Evolutionary conservation across 1,284 basidiomycete species (phyloP).

Genomic region (Coniferiporia weirii): DNA sequence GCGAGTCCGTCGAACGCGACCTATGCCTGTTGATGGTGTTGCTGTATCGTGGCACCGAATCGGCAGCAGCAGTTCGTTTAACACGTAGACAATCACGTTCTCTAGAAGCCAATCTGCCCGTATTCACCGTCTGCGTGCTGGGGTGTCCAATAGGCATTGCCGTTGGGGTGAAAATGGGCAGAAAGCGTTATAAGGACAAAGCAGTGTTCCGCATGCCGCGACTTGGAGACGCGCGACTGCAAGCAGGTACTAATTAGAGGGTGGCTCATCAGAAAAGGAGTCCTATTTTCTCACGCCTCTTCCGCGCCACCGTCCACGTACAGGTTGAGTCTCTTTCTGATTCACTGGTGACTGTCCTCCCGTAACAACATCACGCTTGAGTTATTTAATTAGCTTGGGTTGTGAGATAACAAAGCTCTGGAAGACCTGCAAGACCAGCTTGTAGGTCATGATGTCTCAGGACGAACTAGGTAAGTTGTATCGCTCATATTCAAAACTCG

Average conservation of each 20-base stretch:
- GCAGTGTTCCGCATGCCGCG: too few relatives aligned
- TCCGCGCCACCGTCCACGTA: too few relatives aligned
- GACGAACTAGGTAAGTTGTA: slow-evolving; percentile 10
- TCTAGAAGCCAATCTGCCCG: background rate
- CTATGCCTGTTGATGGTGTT: background rate
- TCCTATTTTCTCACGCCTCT: too few relatives aligned
- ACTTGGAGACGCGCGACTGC: too few relatives aligned
- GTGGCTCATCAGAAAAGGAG: too few relatives aligned
- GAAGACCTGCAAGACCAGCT: background rate
- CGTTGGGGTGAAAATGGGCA: background rate
- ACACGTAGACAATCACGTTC: background rate
- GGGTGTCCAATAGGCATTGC: background rate
- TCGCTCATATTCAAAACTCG: background rate
- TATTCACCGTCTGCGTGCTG: background rate
- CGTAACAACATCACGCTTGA: background rate
- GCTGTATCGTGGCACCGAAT: background rate
- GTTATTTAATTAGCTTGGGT: slow-evolving; percentile 3
- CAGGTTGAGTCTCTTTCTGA: too few relatives aligned
- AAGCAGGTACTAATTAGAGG: too few relatives aligned
- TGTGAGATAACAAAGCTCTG: background rate
- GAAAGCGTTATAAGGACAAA: background rate
- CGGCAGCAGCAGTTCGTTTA: background rate
- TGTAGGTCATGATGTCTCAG: slow-evolving; percentile 2
- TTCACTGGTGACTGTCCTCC: background rate
- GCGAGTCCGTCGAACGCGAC: slow-evolving; percentile 1